Evolutionary conservation across 2,329 filamentous ascomycete genomes (phyloP).

Genomic region (Sporothrix phasma): DNA sequence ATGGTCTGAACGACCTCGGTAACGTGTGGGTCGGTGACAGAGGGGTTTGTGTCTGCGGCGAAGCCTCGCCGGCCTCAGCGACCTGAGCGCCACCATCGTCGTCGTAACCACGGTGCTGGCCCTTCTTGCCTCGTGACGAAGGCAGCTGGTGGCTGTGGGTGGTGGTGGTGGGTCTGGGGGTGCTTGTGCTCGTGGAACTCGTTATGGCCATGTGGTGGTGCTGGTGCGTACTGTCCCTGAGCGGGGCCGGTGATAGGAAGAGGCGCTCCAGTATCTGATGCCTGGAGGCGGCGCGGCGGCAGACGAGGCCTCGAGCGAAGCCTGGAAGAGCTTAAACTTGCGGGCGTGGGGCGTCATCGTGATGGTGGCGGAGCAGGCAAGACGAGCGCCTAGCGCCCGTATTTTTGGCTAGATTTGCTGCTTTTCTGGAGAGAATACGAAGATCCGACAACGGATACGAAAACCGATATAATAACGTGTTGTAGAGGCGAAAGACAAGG

Average conservation of each 20-base stretch:
- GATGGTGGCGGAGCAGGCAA: constrained; percentile 27
- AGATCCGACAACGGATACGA: not conserved
- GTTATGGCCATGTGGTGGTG: constrained; percentile 19
- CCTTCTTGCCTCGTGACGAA: constrained; percentile 15
- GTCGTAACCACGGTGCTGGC: not conserved
- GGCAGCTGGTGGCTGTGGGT: constrained; percentile 22
- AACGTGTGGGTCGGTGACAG: constrained; percentile 27
- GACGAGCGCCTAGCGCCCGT: constrained; percentile 19
- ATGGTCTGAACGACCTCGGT: constrained; percentile 44
- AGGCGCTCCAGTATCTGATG: not conserved
- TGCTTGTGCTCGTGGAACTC: constrained; percentile 16
- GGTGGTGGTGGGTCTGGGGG: constrained; percentile 16
- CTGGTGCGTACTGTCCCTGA: constrained; percentile 23
- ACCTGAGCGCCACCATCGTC: not conserved
- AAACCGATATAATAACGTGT: not conserved
- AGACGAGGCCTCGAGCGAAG: constrained; percentile 28
- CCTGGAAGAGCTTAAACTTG: constrained; percentile 42
- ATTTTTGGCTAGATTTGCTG: not conserved
- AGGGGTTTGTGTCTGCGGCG: constrained; percentile 22
- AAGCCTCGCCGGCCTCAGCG: constrained; percentile 16
- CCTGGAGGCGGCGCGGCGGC: not conserved
- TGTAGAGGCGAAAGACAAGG: not conserved
- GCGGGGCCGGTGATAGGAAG: not conserved
- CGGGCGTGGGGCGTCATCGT: constrained; percentile 36
- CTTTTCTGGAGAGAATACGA: too few species aligned